These are phyloP conservation scores for Paxillus ammoniavirescens DNA, from an alignment of 768 basidiomycete species.

Conservation along the genomic window DNA sequence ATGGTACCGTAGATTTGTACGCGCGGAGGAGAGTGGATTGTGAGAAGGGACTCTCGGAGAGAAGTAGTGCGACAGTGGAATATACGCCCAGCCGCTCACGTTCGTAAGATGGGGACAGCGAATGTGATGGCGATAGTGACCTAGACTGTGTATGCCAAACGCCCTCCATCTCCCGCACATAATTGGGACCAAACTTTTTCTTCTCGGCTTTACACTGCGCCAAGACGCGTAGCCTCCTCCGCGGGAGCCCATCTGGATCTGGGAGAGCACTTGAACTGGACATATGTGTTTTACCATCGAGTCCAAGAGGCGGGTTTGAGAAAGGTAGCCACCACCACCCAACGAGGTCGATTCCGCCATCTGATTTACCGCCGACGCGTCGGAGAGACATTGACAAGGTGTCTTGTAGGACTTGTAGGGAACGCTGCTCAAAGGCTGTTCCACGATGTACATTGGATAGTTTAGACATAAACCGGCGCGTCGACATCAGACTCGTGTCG, in stretches of 20 bases:
- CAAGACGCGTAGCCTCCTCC: constrained; percentile 68
- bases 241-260: constrained; percentile 18
- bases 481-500: neutral
- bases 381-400: constrained; percentile 77
- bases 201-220: constrained; percentile 93
- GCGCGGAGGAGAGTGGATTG: constrained; percentile 65
- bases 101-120: neutral
- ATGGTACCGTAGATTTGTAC: constrained; percentile 71
- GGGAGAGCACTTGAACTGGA: constrained; percentile 8
- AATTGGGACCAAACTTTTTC: constrained; percentile 74
- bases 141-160: constrained; percentile 49
- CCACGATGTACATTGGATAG: constrained; percentile 67
- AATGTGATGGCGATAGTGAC: neutral
- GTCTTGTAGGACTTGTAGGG: constrained; percentile 56
- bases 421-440: constrained; percentile 70
- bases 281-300: neutral
- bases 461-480: neutral
- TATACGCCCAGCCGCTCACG: neutral
- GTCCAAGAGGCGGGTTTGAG: neutral
- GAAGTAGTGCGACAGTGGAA: constrained; percentile 60
- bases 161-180: constrained; percentile 90
- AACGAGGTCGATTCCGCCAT: constrained; percentile 84
- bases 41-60: constrained; percentile 83
- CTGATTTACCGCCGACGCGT: constrained; percentile 82
- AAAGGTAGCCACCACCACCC: constrained; percentile 93